Base-by-base conservation (phyloP, 1,139 yeast species). In the Debaryomyces fabryi region DNA sequence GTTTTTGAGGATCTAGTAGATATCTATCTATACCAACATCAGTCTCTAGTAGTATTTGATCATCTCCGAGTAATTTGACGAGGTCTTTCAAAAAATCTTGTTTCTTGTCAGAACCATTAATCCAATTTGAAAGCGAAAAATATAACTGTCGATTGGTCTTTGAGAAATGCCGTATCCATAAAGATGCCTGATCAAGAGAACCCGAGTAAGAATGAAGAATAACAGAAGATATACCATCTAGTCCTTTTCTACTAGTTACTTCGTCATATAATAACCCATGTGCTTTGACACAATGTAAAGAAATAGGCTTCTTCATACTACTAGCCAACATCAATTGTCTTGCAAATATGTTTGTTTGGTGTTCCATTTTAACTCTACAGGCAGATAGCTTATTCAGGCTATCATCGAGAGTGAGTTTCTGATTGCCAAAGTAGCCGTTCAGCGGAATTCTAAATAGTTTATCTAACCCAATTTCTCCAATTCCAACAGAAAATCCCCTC, bases 381-480 rank as follows among this genome's bases (percentile, higher is more conserved):
- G 69, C 69, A 1, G 83, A 70, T 39, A 84, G 60, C 40, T 58
- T 57, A 9, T 48, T 44, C 4, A 45, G 52, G 6, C 42, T 52
- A 2, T 53, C 51, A n/a, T 48, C 47, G 2, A 56, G 56, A 2
- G 43, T 41, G 6, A 34, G 39, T 2, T 48, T 40, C 12, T 53
- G 59, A 51, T 70, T 68, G 1, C 86, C 86, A 50, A 69, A 74
- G 53, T 65, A 84, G 0, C 91, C 91, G 48, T 71, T 71, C 42
- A 65, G 60, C 0, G 96, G 96, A 10, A 90, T 66, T 34, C 90
- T 67, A 58, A 89, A 89, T 18, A 82, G 62, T 63, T 85, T 87
- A 64, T 93, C 99, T 4, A 93, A 68, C 0, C 99, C 99, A 16
- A 91, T 77, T 59, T 93, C 99, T 0, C 99, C 99, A n/a, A 91